Percentiles rank a stretch among this genome's conserved stretches.
phyloP scores from a whole-genome alignment of 1,139 yeast species.

The Kodamaea suecica region DNA sequence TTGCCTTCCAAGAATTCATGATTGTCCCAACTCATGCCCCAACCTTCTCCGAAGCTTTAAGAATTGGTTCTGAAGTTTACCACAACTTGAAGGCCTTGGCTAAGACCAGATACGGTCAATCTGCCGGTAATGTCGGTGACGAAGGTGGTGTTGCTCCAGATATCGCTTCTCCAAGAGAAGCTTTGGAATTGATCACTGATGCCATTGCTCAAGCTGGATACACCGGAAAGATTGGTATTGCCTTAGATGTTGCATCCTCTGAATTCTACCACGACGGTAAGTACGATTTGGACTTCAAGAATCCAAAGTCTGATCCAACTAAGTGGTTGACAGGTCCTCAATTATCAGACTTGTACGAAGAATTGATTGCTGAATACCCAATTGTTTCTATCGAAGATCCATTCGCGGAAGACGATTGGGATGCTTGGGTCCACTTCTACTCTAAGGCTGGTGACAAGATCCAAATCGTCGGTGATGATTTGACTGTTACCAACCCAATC shows the following conservation, averaged over 20 bases:
- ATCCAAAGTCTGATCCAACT: slow-evolving; percentile 82
- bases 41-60: slow-evolving; percentile 86
- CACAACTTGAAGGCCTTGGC: slow-evolving; percentile 88
- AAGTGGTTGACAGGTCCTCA: slow-evolving; percentile 87
- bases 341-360: slow-evolving; percentile 78
- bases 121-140: slow-evolving; percentile 99
- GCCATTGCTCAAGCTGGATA: slow-evolving; percentile 92
- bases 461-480: slow-evolving; percentile 95
- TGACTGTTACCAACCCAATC: slow-evolving; percentile 94
- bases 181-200: slow-evolving; percentile 82
- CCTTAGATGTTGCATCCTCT: slow-evolving; percentile 93
- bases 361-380: slow-evolving; percentile 84
- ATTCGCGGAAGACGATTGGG: slow-evolving; percentile 99
- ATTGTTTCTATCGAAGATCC: slow-evolving; percentile 97
- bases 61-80: slow-evolving; percentile 96
- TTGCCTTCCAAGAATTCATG: slow-evolving; percentile 99
- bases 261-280: slow-evolving; percentile 94
- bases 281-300: slow-evolving; percentile 97
- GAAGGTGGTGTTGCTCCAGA: slow-evolving; percentile 99
- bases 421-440: slow-evolving; percentile 88
- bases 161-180: slow-evolving; percentile 89
- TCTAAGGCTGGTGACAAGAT: slow-evolving; percentile 60
- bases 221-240: slow-evolving; percentile 85
- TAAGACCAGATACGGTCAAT: slow-evolving; percentile 89
- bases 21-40: slow-evolving; percentile 89